phyloP scores from a whole-genome alignment of 768 basidiomycete species.

The Mycena albidolilacea region DNA sequence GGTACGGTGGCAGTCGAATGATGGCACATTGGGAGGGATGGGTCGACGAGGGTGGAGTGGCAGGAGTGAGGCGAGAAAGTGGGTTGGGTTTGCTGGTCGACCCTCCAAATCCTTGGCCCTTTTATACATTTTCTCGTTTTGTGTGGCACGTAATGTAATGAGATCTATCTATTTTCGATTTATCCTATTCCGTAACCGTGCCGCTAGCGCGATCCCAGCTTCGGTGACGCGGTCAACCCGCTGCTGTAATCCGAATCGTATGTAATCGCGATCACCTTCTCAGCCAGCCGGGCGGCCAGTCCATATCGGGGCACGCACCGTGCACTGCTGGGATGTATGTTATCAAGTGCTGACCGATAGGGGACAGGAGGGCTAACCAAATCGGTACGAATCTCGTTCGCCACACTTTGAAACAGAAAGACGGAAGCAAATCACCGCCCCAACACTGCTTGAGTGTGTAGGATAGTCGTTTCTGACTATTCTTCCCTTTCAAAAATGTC shows the following conservation, averaged over 20 bases:
- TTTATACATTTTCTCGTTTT: neutral
- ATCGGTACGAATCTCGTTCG: neutral
- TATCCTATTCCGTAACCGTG: neutral
- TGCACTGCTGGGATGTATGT: too few species aligned
- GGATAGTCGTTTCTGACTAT: too few species aligned
- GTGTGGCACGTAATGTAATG: neutral
- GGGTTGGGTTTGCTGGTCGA: neutral
- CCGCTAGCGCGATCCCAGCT: neutral
- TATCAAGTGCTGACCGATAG: neutral
- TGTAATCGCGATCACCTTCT: too few species aligned
- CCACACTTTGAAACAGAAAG: too few species aligned
- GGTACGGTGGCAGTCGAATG: neutral
- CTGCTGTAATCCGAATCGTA: too few species aligned
- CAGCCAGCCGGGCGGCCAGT: too few species aligned
- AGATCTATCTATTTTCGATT: too few species aligned
- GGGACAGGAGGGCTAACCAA: conserved; percentile 7
- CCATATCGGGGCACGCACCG: too few species aligned
- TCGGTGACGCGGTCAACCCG: too few species aligned
- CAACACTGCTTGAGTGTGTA: too few species aligned
- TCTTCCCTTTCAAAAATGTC: too few species aligned
- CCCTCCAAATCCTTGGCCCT: neutral
- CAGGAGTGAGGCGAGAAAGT: neutral
- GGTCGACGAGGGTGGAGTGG: neutral
- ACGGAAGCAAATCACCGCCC: too few species aligned
- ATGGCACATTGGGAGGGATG: conserved; percentile 1